Evolutionary conservation across 345 rosid genomes (phyloP).

Genomic region (Linum usitatissimum): DNA sequence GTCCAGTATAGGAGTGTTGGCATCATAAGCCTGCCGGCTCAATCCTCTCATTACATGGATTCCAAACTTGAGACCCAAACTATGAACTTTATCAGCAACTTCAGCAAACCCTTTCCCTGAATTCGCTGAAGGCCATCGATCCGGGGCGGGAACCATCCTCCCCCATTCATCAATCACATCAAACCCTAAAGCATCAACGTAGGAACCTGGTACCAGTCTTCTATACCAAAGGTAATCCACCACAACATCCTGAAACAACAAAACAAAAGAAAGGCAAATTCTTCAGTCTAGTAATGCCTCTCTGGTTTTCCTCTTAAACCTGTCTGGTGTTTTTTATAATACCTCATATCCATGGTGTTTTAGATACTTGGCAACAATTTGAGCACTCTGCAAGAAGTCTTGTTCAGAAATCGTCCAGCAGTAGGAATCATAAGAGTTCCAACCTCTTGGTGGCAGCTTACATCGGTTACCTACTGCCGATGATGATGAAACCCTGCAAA

Average conservation of each 20-base stretch:
- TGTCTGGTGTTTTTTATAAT: background rate
- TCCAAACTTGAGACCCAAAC: conserved; percentile 89
- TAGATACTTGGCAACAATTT: conserved; percentile 49
- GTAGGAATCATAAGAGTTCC: conserved; percentile 94
- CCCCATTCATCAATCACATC: conserved; percentile 98
- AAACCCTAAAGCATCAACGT: conserved; percentile 54
- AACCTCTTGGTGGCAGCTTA: conserved; percentile 74
- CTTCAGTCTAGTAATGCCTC: too few species aligned
- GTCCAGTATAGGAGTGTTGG: conserved; percentile 66
- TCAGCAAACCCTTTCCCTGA: conserved; percentile 69
- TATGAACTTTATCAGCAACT: conserved; percentile 66
- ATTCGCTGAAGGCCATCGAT: conserved; percentile 85
- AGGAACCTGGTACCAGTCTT: conserved; percentile 64
- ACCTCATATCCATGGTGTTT: conserved; percentile 70
- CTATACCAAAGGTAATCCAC: conserved; percentile 97
- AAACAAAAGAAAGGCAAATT: background rate
- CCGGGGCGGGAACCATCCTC: conserved; percentile 67
- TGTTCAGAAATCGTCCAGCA: conserved; percentile 80
- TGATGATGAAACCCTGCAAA: conserved; percentile 28
- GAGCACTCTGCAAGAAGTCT: conserved; percentile 70
- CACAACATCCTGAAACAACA: conserved; percentile 57
- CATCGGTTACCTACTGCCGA: conserved; percentile 31
- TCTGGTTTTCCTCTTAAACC: too few species aligned
- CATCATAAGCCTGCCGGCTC: conserved; percentile 80
- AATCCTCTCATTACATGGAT: conserved; percentile 92